phyloP scores from a whole-genome alignment of 371 early-diverging fungal species.

The Nosema muscidifuracis region DNA sequence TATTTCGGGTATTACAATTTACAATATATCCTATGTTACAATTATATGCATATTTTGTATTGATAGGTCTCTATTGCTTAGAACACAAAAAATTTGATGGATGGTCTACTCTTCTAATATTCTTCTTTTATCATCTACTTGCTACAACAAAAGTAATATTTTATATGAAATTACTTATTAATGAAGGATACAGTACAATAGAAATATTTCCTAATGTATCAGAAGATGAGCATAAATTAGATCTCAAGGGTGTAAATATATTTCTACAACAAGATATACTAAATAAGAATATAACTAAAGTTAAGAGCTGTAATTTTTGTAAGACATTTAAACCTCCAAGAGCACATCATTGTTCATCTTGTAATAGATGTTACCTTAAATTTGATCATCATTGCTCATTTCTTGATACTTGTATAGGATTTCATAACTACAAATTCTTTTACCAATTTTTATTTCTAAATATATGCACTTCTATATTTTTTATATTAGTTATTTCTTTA shows the following conservation, averaged over 20 bases:
- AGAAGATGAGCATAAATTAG: neutral
- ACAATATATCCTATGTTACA: slow-evolving; percentile 44
- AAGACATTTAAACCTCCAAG: slow-evolving; percentile 63
- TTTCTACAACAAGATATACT: slow-evolving; percentile 55
- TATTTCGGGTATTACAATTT: slow-evolving; percentile 1
- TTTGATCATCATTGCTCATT: slow-evolving; percentile 63
- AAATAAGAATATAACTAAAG: slow-evolving; percentile 26
- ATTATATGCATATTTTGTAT: slow-evolving; percentile 58
- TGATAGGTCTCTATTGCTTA: slow-evolving; percentile 51
- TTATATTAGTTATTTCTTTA: slow-evolving; percentile 39
- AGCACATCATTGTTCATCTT: slow-evolving; percentile 63
- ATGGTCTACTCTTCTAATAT: slow-evolving; percentile 31
- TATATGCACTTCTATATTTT: slow-evolving; percentile 21
- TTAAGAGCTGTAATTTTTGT: slow-evolving; percentile 61
- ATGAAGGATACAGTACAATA: slow-evolving; percentile 46
- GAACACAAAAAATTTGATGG: slow-evolving; percentile 33
- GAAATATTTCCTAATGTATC: slow-evolving; percentile 50
- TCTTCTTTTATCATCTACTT: slow-evolving; percentile 50
- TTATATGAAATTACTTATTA: slow-evolving; percentile 51
- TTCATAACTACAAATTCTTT: slow-evolving; percentile 64
- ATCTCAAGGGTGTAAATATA: slow-evolving; percentile 50
- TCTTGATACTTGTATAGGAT: slow-evolving; percentile 61
- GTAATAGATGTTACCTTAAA: slow-evolving; percentile 62
- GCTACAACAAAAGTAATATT: slow-evolving; percentile 44
- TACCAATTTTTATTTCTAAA: slow-evolving; percentile 59